Percentiles rank a stretch among this genome's conserved stretches.
These are phyloP conservation scores for Yamadazyma kanchanaburiensis DNA, from an alignment of 1,139 yeast genomes.

Conservation along the genomic window DNA sequence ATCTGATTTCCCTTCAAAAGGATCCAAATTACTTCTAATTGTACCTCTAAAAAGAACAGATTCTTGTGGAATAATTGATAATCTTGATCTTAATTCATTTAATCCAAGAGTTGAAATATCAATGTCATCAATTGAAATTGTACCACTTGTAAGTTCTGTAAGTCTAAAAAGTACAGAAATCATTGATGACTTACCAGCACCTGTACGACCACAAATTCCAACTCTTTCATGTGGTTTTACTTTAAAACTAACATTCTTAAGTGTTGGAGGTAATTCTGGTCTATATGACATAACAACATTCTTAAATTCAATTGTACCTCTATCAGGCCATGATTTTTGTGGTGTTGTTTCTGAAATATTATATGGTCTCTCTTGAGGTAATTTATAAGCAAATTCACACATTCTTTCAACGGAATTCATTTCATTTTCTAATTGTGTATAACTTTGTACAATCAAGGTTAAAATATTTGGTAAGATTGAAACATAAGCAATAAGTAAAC, in stretches of 20 bases:
- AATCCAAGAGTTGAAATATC: constrained; percentile 67
- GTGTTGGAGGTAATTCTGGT: constrained; percentile 69
- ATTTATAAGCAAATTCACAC: constrained; percentile 57
- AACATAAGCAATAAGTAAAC: constrained; percentile 64
- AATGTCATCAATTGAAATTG: constrained; percentile 54
- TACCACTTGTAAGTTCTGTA: constrained; percentile 51
- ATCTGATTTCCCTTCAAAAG: constrained; percentile 35
- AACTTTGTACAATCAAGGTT: constrained; percentile 49
- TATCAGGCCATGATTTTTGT: constrained; percentile 41
- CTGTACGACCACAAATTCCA: constrained; percentile 80
- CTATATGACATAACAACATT: constrained; percentile 68
- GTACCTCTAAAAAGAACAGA: constrained; percentile 87
- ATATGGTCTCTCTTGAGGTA: constrained; percentile 42
- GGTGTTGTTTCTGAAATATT: constrained; percentile 55
- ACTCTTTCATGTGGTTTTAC: constrained; percentile 58
- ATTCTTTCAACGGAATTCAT: constrained; percentile 85
- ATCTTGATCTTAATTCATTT: constrained; percentile 67
- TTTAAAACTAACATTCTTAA: constrained; percentile 49
- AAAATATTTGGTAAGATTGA: constrained; percentile 50
- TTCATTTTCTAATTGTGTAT: constrained; percentile 76
- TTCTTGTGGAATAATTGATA: constrained; percentile 87
- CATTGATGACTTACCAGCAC: constrained; percentile 75
- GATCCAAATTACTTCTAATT: constrained; percentile 75
- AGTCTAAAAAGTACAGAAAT: constrained; percentile 65
- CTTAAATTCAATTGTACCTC: constrained; percentile 53